Conservation (phyloP, 768 basidiomycete species). For the Amanita pseudoporphyria region DNA sequence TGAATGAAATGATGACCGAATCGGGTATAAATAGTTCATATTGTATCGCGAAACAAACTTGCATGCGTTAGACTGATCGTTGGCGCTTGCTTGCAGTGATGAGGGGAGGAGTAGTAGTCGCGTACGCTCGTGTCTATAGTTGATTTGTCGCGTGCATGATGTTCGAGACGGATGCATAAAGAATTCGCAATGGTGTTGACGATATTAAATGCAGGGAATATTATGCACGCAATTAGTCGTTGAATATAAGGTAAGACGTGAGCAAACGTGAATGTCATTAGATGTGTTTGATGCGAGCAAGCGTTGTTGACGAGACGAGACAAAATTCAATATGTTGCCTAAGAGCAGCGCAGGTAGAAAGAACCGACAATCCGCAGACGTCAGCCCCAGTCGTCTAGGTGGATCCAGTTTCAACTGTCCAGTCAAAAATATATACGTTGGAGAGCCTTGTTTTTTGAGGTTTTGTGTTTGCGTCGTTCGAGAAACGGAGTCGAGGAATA, state of each 20-base stretch:
- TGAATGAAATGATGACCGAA: slow-evolving; percentile 5
- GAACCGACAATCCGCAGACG: background rate
- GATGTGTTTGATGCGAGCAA: slow-evolving; percentile 18
- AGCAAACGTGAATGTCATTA: slow-evolving; percentile 28
- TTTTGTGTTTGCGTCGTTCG: slow-evolving; percentile 22
- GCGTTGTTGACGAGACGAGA: slow-evolving; percentile 7
- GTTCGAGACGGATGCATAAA: background rate
- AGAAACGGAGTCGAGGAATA: slow-evolving; percentile 7
- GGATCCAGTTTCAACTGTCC: slow-evolving; percentile 7
- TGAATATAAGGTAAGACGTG: slow-evolving; percentile 13
- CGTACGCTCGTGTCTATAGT: slow-evolving; percentile 8
- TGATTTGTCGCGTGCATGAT: background rate
- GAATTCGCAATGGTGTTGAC: background rate
- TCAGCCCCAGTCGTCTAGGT: slow-evolving; percentile 1
- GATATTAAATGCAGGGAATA: background rate
- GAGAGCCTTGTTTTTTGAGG: slow-evolving; percentile 16
- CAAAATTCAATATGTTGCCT: slow-evolving; percentile 19
- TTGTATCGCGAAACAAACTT: slow-evolving; percentile 9
- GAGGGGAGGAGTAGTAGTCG: background rate
- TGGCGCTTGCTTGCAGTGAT: slow-evolving; percentile 5
- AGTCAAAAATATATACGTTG: slow-evolving; percentile 1
- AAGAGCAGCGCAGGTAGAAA: slow-evolving; percentile 52
- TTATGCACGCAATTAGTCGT: slow-evolving; percentile 14
- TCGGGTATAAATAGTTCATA: background rate
- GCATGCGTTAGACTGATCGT: slow-evolving; percentile 4